phyloP scores from a whole-genome alignment of 2,329 filamentous ascomycete species.

The Clonostachys rosea region DNA sequence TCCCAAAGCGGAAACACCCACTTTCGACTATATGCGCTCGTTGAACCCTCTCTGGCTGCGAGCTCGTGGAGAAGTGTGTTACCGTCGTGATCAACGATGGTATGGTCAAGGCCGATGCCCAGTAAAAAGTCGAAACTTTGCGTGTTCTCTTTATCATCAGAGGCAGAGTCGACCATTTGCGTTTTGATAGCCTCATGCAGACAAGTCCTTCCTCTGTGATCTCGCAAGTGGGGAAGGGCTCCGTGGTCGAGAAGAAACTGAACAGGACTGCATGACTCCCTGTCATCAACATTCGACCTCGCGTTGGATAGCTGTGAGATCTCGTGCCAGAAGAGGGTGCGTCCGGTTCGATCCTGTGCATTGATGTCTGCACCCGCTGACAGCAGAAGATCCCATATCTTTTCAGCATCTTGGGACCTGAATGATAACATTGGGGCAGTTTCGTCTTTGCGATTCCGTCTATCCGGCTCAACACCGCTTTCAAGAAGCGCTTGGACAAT shows the following conservation, averaged over 20 bases:
- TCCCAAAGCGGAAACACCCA: background rate
- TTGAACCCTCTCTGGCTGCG: background rate
- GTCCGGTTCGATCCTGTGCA: background rate
- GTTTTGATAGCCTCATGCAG: conserved; percentile 1
- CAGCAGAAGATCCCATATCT: background rate
- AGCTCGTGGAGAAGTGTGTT: background rate
- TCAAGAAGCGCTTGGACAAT: background rate
- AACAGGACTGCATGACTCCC: background rate
- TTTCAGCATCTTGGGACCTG: background rate
- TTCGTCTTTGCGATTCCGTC: background rate
- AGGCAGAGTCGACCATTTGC: background rate
- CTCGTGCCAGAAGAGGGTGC: background rate
- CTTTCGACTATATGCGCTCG: background rate
- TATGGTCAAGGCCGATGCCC: background rate
- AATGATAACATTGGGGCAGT: background rate
- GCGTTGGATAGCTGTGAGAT: background rate
- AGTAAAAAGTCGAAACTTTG: background rate
- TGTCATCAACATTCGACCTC: background rate
- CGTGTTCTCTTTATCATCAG: background rate
- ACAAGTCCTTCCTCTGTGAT: background rate
- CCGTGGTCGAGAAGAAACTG: background rate
- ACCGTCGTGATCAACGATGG: background rate
- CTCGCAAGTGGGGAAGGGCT: background rate
- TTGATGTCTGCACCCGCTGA: background rate
- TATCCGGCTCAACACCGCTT: background rate